phyloP scores from a whole-genome alignment of 2,329 filamentous ascomycete species.

The Akanthomyces muscarius region DNA sequence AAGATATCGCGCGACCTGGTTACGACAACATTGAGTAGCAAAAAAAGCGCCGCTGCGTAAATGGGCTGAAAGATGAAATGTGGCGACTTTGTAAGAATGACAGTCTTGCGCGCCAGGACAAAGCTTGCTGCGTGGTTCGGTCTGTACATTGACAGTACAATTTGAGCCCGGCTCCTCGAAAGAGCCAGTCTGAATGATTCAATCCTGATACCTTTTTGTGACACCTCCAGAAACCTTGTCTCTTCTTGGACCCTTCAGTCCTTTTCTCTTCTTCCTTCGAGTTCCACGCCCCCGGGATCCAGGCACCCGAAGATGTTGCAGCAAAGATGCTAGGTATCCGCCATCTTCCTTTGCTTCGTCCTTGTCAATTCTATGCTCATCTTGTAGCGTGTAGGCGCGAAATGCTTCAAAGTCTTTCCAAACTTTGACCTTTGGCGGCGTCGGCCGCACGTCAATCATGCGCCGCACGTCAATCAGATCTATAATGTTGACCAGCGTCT shows the following conservation, averaged over 20 bases:
- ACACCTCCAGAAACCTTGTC: too few species aligned
- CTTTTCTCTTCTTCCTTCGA: slow-evolving; percentile 51
- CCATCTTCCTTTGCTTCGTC: slow-evolving; percentile 25
- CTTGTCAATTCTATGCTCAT: slow-evolving; percentile 21
- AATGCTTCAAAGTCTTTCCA: slow-evolving; percentile 28
- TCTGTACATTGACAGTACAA: too few species aligned
- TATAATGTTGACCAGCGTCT: slow-evolving; percentile 29
- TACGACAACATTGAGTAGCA: too few species aligned
- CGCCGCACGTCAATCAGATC: slow-evolving; percentile 30
- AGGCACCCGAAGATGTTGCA: slow-evolving; percentile 18
- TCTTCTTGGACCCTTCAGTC: not conserved
- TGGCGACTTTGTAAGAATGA: too few species aligned
- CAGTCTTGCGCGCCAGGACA: too few species aligned
- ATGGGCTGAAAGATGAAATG: too few species aligned
- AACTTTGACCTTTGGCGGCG: slow-evolving; percentile 21
- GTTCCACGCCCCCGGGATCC: not conserved
- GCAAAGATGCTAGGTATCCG: slow-evolving; percentile 24
- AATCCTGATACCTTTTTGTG: too few species aligned
- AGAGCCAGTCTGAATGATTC: too few species aligned
- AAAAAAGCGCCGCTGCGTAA: too few species aligned
- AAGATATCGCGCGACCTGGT: too few species aligned
- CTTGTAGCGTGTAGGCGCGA: slow-evolving; percentile 24
- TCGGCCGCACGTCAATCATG: slow-evolving; percentile 16
- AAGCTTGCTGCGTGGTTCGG: too few species aligned
- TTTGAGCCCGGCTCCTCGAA: too few species aligned